Evolutionary conservation across 2,329 filamentous ascomycete species (phyloP).

Genomic region (Scopulariopsis brevicaulis): DNA sequence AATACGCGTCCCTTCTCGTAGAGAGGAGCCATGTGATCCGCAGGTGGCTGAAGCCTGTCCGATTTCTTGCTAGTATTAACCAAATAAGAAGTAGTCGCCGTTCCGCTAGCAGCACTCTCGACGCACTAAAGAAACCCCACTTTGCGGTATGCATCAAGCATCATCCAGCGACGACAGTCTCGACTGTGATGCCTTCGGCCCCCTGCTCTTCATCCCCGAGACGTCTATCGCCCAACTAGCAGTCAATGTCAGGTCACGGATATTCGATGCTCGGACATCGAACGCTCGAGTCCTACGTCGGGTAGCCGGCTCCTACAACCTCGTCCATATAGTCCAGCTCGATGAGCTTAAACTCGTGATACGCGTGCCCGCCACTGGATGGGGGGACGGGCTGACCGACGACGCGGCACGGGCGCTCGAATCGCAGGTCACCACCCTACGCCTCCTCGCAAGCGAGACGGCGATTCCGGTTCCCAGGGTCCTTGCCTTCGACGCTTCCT

Average conservation of each 20-base stretch:
- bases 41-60: too few relatives aligned
- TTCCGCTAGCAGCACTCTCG: too few relatives aligned
- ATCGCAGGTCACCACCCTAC: neutral
- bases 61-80: too few relatives aligned
- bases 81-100: too few relatives aligned
- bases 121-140: too few relatives aligned
- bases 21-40: too few relatives aligned
- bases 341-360: neutral
- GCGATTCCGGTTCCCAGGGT: slow-evolving; percentile 9
- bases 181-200: neutral
- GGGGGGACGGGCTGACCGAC: neutral
- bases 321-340: neutral
- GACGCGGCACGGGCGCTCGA: neutral
- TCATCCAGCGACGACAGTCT: neutral
- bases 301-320: neutral
- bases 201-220: neutral
- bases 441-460: neutral
- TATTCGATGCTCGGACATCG: neutral
- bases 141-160: neutral
- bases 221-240: neutral
- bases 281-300: neutral
- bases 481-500: slow-evolving; percentile 7
- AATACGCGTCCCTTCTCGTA: too few relatives aligned
- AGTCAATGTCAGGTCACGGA: neutral
- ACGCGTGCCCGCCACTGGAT: neutral